These are phyloP conservation scores for Macroventuria anomochaeta DNA, from an alignment of 2,329 filamentous ascomycete genomes.

Conservation along the genomic window DNA sequence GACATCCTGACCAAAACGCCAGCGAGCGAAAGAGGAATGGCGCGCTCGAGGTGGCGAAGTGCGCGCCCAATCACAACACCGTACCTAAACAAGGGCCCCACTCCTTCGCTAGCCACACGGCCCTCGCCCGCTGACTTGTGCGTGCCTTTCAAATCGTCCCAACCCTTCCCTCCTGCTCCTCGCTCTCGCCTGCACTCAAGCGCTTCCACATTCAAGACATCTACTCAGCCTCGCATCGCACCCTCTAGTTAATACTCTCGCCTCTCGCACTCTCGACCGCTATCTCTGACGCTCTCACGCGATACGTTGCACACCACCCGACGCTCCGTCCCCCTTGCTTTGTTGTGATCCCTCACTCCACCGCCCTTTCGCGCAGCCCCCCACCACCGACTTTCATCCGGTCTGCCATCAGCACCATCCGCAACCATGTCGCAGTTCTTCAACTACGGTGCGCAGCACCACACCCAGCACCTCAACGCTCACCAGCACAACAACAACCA, in stretches of 20 bases:
- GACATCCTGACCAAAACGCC: conserved; percentile 7
- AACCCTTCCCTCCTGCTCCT: conserved; percentile 24
- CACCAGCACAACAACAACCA: conserved; percentile 64
- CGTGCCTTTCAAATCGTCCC: conserved; percentile 25
- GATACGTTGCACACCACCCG: conserved; percentile 9
- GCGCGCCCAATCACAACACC: conserved; percentile 15
- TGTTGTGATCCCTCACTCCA: conserved; percentile 32
- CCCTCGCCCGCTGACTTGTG: conserved; percentile 23
- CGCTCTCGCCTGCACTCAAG: conserved; percentile 25
- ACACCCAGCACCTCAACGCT: conserved; percentile 58
- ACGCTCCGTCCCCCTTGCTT: conserved; percentile 23
- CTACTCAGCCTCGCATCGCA: conserved; percentile 35
- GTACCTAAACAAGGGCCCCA: conserved; percentile 4
- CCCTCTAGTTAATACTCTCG: conserved; percentile 31
- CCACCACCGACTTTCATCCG: conserved; percentile 27
- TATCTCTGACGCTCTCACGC: conserved; percentile 20
- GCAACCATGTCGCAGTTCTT: conserved; percentile 56
- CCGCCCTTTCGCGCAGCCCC: conserved; percentile 25
- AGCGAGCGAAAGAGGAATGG: conserved; percentile 1
- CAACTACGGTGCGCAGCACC: conserved; percentile 57
- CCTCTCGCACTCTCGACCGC: conserved; percentile 18
- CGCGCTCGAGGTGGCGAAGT: conserved; percentile 19
- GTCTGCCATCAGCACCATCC: conserved; percentile 25
- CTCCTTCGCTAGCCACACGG: conserved; percentile 16
- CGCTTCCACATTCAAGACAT: conserved; percentile 19